These are phyloP conservation scores for Hura crepitans DNA, from an alignment of 441 rosid genomes.

Conservation along the genomic window DNA sequence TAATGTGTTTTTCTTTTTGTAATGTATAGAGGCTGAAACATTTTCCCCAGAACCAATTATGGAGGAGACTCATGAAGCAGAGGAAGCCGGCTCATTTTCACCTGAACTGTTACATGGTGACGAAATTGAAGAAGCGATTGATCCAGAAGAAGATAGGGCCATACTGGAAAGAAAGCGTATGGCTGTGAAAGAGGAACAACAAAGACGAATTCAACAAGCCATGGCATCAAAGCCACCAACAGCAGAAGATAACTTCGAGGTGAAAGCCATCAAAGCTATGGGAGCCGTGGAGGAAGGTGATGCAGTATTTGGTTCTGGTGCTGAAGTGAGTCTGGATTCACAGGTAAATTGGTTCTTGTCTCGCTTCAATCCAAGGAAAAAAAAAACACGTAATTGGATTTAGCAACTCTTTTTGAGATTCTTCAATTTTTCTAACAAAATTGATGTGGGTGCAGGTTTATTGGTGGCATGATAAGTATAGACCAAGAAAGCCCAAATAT, in stretches of 20 bases:
- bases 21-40: slow-evolving; percentile 44
- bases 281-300: slow-evolving; percentile 95
- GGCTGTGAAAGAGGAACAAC: slow-evolving; percentile 65
- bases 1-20: background rate
- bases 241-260: slow-evolving; percentile 70
- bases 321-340: slow-evolving; percentile 88
- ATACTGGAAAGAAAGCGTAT: slow-evolving; percentile 64
- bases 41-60: slow-evolving; percentile 60
- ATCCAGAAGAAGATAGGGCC: slow-evolving; percentile 90
- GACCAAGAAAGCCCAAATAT: slow-evolving; percentile 82
- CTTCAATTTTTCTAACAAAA: slow-evolving; percentile 1
- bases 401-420: background rate
- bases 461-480: slow-evolving; percentile 99
- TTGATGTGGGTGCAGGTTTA: slow-evolving; percentile 50
- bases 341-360: slow-evolving; percentile 40
- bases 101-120: slow-evolving; percentile 83
- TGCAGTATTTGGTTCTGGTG: slow-evolving; percentile 83
- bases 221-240: slow-evolving; percentile 65
- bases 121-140: slow-evolving; percentile 79
- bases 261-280: slow-evolving; percentile 90
- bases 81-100: slow-evolving; percentile 81
- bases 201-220: slow-evolving; percentile 65
- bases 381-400: background rate
- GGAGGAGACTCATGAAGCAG: slow-evolving; percentile 45
- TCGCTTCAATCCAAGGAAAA: background rate